phyloP scores from a whole-genome alignment of 345 rosid species.

The Hypericum perforatum region DNA sequence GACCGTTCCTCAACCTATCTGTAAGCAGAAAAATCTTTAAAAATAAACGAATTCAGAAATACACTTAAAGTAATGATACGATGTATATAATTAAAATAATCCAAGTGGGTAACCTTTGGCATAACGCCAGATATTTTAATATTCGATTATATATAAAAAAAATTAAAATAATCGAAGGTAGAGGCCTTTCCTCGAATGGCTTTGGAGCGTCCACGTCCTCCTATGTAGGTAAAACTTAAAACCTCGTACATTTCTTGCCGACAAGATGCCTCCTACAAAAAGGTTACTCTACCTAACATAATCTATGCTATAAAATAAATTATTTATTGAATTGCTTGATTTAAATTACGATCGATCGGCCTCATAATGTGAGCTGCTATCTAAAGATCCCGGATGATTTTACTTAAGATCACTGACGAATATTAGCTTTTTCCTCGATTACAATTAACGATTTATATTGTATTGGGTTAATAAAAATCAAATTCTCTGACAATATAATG shows the following conservation, averaged over 20 bases:
- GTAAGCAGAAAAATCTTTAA: not conserved
- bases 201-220: slow-evolving; percentile 51
- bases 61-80: not conserved
- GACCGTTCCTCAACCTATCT: slow-evolving; percentile 15
- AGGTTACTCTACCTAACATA: too few species aligned
- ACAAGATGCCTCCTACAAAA: slow-evolving; percentile 30
- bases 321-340: too few species aligned
- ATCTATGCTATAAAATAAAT: too few species aligned
- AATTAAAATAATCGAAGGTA: slow-evolving; percentile 4
- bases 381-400: too few species aligned
- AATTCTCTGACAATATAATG: too few species aligned
- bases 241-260: slow-evolving; percentile 87
- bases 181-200: slow-evolving; percentile 32
- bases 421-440: too few species aligned
- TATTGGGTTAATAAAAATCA: too few species aligned
- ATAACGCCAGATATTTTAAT: slow-evolving; percentile 3
- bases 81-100: not conserved
- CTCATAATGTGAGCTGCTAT: too few species aligned
- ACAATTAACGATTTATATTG: too few species aligned
- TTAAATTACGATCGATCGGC: too few species aligned
- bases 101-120: slow-evolving; percentile 12
- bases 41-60: not conserved
- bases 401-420: too few species aligned
- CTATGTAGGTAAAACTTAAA: slow-evolving; percentile 13
- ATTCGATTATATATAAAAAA: too few species aligned